phyloP scores from a whole-genome alignment of 2,329 filamentous ascomycete genomes.

The Sporothrix variecibatus region DNA sequence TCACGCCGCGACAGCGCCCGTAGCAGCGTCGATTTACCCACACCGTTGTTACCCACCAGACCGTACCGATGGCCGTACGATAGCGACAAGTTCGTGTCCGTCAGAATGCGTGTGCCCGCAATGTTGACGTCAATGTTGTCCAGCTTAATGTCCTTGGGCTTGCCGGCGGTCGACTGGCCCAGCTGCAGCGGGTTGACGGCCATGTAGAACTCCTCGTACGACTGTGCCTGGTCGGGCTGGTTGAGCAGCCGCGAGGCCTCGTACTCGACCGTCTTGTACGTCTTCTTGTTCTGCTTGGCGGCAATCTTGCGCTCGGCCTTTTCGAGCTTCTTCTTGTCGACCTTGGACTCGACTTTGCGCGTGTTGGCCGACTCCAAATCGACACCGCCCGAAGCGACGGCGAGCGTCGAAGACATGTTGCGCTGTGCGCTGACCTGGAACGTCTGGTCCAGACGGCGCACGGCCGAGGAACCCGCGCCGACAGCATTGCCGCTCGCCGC shows the following conservation, averaged over 20 bases:
- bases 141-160: constrained; percentile 99
- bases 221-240: constrained; percentile 78
- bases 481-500: constrained; percentile 35
- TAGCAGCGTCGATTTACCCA: constrained; percentile 93
- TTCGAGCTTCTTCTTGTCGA: constrained; percentile 98
- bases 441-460: constrained; percentile 86
- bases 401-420: constrained; percentile 94
- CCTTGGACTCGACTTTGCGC: constrained; percentile 94
- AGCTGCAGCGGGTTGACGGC: constrained; percentile 94
- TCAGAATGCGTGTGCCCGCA: constrained; percentile 82
- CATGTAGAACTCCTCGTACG: constrained; percentile 99
- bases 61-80: constrained; percentile 93
- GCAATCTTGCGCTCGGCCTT: constrained; percentile 98
- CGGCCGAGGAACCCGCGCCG: constrained; percentile 60
- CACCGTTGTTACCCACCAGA: constrained; percentile 98
- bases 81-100: constrained; percentile 85
- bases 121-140: constrained; percentile 96
- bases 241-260: constrained; percentile 90
- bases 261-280: constrained; percentile 97
- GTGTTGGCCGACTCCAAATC: constrained; percentile 92
- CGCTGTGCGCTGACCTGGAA: constrained; percentile 92
- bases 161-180: constrained; percentile 68
- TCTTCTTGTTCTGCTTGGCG: constrained; percentile 97
- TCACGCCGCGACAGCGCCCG: constrained; percentile 91
- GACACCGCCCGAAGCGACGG: constrained; percentile 78